A percentile compares a stretch with the other conserved stretches of the same genome.
Evolutionary conservation across 1,139 yeast genomes (phyloP).

Genomic region (Yamadazyma membranifaciens): DNA sequence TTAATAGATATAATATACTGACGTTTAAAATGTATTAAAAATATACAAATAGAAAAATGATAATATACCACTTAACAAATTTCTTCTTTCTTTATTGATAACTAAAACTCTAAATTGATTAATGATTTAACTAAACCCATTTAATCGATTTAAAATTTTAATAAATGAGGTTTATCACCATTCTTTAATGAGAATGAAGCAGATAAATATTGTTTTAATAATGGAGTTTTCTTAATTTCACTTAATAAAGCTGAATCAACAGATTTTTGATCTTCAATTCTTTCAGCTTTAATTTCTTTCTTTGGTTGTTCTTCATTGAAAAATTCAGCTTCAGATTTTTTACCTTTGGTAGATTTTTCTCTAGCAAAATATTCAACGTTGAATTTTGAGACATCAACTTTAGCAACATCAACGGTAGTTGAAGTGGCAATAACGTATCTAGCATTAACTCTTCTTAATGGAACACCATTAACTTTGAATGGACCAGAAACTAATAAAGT

Average conservation of each 20-base stretch:
- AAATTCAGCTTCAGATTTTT: conserved; percentile 93
- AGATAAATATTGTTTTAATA: conserved; percentile 96
- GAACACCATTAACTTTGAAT: conserved; percentile 99
- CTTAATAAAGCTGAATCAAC: conserved; percentile 94
- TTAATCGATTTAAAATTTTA: conserved; percentile 73
- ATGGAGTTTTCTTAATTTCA: conserved; percentile 96
- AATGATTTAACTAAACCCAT: not conserved
- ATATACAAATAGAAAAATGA: conserved; percentile 31
- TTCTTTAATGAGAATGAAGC: conserved; percentile 95
- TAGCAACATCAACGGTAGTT: conserved; percentile 77
- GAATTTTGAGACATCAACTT: conserved; percentile 89
- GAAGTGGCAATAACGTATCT: conserved; percentile 99
- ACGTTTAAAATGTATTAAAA: conserved; percentile 28
- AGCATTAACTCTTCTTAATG: conserved; percentile 98
- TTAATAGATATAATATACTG: conserved; percentile 14
- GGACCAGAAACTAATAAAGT: conserved; percentile 98
- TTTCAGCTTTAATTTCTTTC: conserved; percentile 89
- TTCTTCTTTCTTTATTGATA: conserved; percentile 12
- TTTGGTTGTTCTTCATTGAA: conserved; percentile 85
- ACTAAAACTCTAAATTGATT: conserved; percentile 8
- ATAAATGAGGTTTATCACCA: conserved; percentile 99
- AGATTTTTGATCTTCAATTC: conserved; percentile 96
- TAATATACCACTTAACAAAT: conserved; percentile 12
- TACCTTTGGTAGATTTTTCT: conserved; percentile 76
- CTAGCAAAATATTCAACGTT: conserved; percentile 96